Base-by-base conservation (phyloP, 2,329 filamentous ascomycete genomes). In the Dothistroma pini region DNA sequence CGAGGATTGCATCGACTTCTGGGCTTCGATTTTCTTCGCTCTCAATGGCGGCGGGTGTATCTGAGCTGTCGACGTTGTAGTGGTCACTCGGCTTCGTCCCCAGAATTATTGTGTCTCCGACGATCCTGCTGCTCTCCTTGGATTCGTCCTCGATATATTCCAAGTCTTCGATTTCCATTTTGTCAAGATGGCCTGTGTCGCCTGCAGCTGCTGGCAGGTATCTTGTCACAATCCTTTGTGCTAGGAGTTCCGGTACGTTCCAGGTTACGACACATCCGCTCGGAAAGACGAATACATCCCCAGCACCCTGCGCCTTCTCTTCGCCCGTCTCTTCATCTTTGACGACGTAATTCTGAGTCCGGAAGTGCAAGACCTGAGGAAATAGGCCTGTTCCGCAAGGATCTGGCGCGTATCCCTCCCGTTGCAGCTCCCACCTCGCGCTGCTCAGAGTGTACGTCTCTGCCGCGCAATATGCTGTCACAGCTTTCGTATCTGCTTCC, bases 271-370 rank as follows among this genome's bases (percentile, higher is more conserved):
- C 84, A 12, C 93, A 96, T 11, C 95, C 95, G 0, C 93, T 96
- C 9, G 93, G 92, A 68, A 99, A 99, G 59, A 99, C 88, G 72
- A 97, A 97, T 55, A 97, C 86, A 76, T 99, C 95, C 35, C 92
- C 93, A 7, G 64, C 63, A 6, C 67, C 72, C 54, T 67, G 65
- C 19, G 60, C 54, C 31, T 58, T 64, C 22, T 69, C 68, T 71
- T 80, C 80, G 58, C 78, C 80, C 75, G 54, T 79, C 76, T 63
- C 81, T 12, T 82, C 52, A 58, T 75, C 71, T 60, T 75, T 73
- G 19, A 72, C 68, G 7, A 74, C 68, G 55, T 73, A 69, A 53
- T 77, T 76, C 0, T 74, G 74, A 8, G 77, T 78, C 58, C 79
- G 79, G 14, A 88, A 76, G 68, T 89, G 86, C 38, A 89, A 79